These are phyloP conservation scores for Brassica rapa DNA, from an alignment of 345 rosid genomes.

Conservation along the genomic window DNA sequence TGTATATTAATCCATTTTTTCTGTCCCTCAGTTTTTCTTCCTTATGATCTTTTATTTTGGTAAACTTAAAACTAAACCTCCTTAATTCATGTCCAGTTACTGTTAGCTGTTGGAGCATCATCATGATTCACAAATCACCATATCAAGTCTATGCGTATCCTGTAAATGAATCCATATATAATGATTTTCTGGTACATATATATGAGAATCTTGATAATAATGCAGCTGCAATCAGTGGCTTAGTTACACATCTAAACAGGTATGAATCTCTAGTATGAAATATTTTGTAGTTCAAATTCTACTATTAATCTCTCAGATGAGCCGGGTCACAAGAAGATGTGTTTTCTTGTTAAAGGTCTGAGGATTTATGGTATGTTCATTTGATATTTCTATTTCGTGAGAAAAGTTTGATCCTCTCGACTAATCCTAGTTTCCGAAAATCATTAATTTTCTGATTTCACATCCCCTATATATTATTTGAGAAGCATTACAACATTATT, in stretches of 20 bases:
- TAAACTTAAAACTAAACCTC: not conserved
- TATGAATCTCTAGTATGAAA: not conserved
- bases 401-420: not conserved
- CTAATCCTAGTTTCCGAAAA: not conserved
- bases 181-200: constrained; percentile 7
- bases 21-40: not conserved
- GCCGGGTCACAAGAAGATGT: not conserved
- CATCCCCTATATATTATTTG: no score
- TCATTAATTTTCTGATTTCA: not conserved
- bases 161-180: constrained; percentile 22
- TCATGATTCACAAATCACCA: constrained; percentile 75
- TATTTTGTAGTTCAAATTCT: not conserved
- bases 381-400: constrained; percentile 13
- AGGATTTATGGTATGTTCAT: not conserved
- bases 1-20: not conserved
- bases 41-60: not conserved
- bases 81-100: constrained; percentile 46
- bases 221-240: constrained; percentile 89
- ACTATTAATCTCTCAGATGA: constrained; percentile 17
- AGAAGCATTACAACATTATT: no score
- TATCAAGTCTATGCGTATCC: constrained; percentile 3
- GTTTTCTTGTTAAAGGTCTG: not conserved
- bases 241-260: not conserved
- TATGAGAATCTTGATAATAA: constrained; percentile 96
- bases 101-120: constrained; percentile 80